Base-by-base conservation (phyloP, 116 monocot genomes). In the Zostera marina region DNA sequence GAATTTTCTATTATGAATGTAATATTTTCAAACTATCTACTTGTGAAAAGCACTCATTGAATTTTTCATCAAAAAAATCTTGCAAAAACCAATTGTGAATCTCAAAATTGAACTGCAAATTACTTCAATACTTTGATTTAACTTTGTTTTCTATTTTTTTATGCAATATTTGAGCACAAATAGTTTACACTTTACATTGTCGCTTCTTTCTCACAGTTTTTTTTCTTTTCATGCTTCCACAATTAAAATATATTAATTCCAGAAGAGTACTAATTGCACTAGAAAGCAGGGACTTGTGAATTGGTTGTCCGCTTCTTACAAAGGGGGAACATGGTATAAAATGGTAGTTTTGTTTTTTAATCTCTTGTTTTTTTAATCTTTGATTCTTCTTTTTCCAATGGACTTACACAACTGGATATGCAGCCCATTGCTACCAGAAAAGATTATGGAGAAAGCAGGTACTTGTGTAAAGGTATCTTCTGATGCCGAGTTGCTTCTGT, bases 401-500 rank as follows among this genome's bases (percentile, higher is more conserved):
- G 39, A 41, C 40, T 54, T 44, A 42, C 17, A 43, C 56, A 56
- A 66, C 43, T 45, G 17, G 25, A 51, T 44, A 47, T 73, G 63
- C 85, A 94, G 94, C 67, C 60, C 59, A 55, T 25, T 67, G 42
- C 68, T 94, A 52, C 85, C 74, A 47, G 62, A 71, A 22, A 58
- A 52, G 38, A 41, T 85, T 32, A 54, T 72, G 12, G 64, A 80
- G 53, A 47, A 58, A 19, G 70, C 41, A 45, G 94, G 94, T 53
- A 71, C 42, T 11, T 85, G 82, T 70, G 71, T 85, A 56, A 79
- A 72, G 67, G 78, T 85, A 55, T 72, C 94, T 67, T 70, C 66
- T 44, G 16, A 52, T 55, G 75, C 74, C 52, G 85, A 94, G 44
- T 65, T 65, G 57, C 59, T 88, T 62, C 46, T 94, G n/a, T 85